Conservation (phyloP, 164 flowering plant species). For the Macadamia integrifolia region DNA sequence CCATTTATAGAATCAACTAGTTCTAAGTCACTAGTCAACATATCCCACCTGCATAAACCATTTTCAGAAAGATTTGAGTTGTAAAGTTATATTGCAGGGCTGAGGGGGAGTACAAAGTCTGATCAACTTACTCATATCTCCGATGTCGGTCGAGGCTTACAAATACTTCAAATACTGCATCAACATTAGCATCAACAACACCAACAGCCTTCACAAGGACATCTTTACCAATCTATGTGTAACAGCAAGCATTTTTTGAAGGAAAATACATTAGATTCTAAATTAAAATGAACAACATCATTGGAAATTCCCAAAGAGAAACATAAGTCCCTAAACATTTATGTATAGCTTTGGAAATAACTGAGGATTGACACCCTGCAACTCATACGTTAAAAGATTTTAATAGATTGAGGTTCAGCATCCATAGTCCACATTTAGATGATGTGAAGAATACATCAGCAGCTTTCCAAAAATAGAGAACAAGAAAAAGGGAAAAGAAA, state of each 20-base stretch:
- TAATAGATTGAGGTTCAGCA: no score
- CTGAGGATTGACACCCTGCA: no score
- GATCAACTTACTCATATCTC: slow-evolving; percentile 81
- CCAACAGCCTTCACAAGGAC: slow-evolving; percentile 81
- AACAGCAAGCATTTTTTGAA: neutral
- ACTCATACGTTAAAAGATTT: no score
- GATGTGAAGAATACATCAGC: no score
- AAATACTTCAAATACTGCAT: slow-evolving; percentile 76
- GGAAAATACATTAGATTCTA: neutral
- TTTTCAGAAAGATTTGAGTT: slow-evolving; percentile 19
- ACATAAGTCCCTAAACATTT: no score
- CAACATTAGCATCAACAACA: slow-evolving; percentile 80
- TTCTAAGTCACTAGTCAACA: slow-evolving; percentile 77
- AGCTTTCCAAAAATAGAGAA: neutral
- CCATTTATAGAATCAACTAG: slow-evolving; percentile 73
- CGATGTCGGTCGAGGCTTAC: slow-evolving; percentile 49
- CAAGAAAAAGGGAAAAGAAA: no score
- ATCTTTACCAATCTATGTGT: slow-evolving; percentile 51
- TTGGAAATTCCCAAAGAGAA: no score
- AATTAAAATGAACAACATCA: neutral
- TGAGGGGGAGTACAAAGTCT: neutral
- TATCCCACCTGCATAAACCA: slow-evolving; percentile 83
- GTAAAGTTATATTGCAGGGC: slow-evolving; percentile 4
- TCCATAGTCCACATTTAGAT: no score
- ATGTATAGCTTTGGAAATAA: no score